phyloP scores from a whole-genome alignment of 176 grass and related monocot genomes.

The Carex pumila region DNA sequence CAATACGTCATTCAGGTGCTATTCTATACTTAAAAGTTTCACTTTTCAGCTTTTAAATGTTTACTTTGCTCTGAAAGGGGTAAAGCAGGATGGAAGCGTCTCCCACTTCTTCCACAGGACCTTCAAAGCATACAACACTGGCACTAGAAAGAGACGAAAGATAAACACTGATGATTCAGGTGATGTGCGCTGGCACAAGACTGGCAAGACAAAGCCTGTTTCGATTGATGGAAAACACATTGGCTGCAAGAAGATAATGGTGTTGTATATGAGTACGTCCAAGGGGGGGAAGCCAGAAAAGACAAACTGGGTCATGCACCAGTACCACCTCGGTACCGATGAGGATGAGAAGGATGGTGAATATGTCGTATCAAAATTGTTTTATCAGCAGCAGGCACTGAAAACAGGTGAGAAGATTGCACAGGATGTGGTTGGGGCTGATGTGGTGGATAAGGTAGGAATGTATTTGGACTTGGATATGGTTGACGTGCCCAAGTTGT shows the following conservation, averaged over 20 bases:
- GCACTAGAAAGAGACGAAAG: constrained; percentile 83
- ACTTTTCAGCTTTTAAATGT: background rate
- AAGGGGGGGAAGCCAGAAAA: constrained; percentile 74
- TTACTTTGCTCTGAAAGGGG: constrained; percentile 37
- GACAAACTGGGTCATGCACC: constrained; percentile 98
- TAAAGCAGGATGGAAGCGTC: constrained; percentile 82
- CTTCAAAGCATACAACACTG: constrained; percentile 92
- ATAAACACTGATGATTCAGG: constrained; percentile 60
- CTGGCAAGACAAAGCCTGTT: constrained; percentile 87
- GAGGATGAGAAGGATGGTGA: constrained; percentile 86
- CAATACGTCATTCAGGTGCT: background rate
- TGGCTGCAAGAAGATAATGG: constrained; percentile 97
- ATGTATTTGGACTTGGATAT: constrained; percentile 31
- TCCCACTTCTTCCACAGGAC: constrained; percentile 96
- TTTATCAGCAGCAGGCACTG: constrained; percentile 62
- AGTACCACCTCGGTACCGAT: constrained; percentile 76
- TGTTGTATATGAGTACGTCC: constrained; percentile 64
- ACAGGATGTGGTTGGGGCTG: constrained; percentile 20
- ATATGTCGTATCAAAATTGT: constrained; percentile 93
- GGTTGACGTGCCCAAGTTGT: constrained; percentile 15
- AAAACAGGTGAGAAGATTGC: constrained; percentile 55
- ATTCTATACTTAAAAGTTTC: background rate
- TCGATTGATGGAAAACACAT: constrained; percentile 57
- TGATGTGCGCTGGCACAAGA: constrained; percentile 96
- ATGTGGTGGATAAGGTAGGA: constrained; percentile 29